These are phyloP conservation scores for Amanita inopinata DNA, from an alignment of 768 basidiomycete genomes.

Conservation along the genomic window DNA sequence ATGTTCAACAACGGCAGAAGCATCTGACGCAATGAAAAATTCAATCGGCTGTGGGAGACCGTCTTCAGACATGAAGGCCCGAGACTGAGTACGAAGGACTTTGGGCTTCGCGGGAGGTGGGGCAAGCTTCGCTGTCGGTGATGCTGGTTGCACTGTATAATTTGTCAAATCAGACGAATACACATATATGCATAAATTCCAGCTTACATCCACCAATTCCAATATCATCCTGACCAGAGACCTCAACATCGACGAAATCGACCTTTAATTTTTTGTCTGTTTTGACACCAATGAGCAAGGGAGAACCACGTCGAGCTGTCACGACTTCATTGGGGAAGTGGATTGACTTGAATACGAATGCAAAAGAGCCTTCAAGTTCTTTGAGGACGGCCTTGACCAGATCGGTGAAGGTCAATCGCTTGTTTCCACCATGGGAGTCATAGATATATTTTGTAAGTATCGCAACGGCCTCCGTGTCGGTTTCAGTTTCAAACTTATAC, in stretches of 20 bases:
- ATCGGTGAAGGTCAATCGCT: constrained; percentile 79
- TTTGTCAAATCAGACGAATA: constrained; percentile 4
- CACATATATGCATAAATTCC: constrained; percentile 10
- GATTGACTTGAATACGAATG: constrained; percentile 95
- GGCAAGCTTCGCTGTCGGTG: constrained; percentile 51
- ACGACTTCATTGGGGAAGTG: constrained; percentile 97
- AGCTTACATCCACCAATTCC: constrained; percentile 1
- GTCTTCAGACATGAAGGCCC: constrained; percentile 98
- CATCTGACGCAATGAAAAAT: constrained; percentile 98
- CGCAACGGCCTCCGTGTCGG: constrained; percentile 96
- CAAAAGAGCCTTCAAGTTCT: constrained; percentile 97
- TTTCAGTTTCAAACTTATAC: constrained; percentile 89
- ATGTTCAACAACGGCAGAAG: constrained; percentile 93
- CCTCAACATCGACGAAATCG: constrained; percentile 98
- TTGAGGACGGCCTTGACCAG: constrained; percentile 93
- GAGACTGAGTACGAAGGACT: constrained; percentile 87
- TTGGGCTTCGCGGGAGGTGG: constrained; percentile 61
- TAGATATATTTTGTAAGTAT: constrained; percentile 95
- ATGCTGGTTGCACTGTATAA: constrained; percentile 33
- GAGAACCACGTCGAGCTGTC: constrained; percentile 93
- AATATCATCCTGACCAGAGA: constrained; percentile 66
- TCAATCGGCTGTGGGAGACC: constrained; percentile 98
- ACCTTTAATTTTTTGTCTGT: constrained; percentile 99
- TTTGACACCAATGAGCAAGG: constrained; percentile 95
- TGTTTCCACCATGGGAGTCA: constrained; percentile 75